Percentiles rank a stretch among this genome's conserved stretches.
Evolutionary conservation across 495 filamentous ascomycete species (phyloP).

Genomic region (Tetracladium marchalianum): DNA sequence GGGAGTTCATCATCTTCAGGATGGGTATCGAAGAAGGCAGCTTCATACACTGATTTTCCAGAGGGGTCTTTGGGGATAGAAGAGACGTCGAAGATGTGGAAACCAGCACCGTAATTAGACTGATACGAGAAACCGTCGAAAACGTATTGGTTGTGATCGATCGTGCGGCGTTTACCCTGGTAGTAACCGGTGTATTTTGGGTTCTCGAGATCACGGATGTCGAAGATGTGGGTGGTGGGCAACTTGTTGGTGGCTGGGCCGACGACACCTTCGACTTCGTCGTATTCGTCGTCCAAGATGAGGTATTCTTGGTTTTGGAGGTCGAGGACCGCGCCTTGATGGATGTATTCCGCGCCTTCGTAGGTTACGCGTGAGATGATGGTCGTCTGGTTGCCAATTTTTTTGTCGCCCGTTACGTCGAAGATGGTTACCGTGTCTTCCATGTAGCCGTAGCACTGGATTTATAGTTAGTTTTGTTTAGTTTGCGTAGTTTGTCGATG

Average conservation of each 20-base stretch:
- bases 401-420: slow-evolving; percentile 48
- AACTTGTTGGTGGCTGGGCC: slow-evolving; percentile 34
- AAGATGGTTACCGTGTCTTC: slow-evolving; percentile 39
- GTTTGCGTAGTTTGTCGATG: no score
- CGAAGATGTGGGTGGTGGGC: slow-evolving; percentile 47
- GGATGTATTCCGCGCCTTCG: slow-evolving; percentile 46
- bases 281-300: slow-evolving; percentile 51
- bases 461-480: no score
- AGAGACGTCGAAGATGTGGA: slow-evolving; percentile 45
- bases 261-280: slow-evolving; percentile 36
- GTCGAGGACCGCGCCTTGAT: slow-evolving; percentile 52
- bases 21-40: slow-evolving; percentile 49
- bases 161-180: slow-evolving; percentile 33
- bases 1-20: slow-evolving; percentile 44
- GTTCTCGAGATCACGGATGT: slow-evolving; percentile 38
- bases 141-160: slow-evolving; percentile 57
- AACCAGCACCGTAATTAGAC: slow-evolving; percentile 48
- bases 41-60: slow-evolving; percentile 38
- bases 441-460: slow-evolving; percentile 50
- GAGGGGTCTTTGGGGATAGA: slow-evolving; percentile 43
- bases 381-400: slow-evolving; percentile 15
- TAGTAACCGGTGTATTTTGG: slow-evolving; percentile 47
- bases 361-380: slow-evolving; percentile 48
- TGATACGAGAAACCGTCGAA: slow-evolving; percentile 43
- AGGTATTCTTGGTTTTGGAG: slow-evolving; percentile 41